Percentiles rank a stretch among this genome's conserved stretches.
Evolutionary conservation across 192 early-diverging fungal genomes (phyloP).

Genomic region (Coemansia sp.): DNA sequence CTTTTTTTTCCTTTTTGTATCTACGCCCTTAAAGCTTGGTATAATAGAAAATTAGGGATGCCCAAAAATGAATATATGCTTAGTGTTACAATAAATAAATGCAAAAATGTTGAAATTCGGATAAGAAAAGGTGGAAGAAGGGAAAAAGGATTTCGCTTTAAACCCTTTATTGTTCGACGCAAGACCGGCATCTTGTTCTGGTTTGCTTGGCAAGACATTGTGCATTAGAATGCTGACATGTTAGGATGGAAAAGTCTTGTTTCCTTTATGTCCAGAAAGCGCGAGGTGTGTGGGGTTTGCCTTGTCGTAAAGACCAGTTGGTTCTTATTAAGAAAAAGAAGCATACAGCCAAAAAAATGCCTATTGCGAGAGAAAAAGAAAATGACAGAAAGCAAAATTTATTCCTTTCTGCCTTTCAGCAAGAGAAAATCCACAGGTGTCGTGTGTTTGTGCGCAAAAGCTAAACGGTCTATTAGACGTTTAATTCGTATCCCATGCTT

Average conservation of each 20-base stretch:
- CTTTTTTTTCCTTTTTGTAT: too few relatives aligned
- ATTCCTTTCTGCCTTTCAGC: neutral
- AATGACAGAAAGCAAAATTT: neutral
- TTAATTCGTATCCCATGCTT: neutral
- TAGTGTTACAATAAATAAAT: slow-evolving; percentile 1
- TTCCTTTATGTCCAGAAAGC: too few relatives aligned
- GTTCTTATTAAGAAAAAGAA: neutral
- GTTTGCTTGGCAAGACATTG: too few relatives aligned
- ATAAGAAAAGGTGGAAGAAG: neutral
- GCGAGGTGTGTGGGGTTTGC: too few relatives aligned
- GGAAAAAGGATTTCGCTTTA: neutral
- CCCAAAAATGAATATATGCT: too few relatives aligned
- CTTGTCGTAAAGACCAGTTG: too few relatives aligned
- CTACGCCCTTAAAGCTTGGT: too few relatives aligned
- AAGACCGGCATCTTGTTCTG: neutral
- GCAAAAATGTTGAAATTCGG: neutral
- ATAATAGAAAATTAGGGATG: too few relatives aligned
- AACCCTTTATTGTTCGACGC: neutral
- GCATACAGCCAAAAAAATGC: neutral
- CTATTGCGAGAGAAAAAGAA: neutral
- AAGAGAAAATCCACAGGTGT: neutral
- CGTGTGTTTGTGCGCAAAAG: neutral
- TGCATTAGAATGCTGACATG: too few relatives aligned
- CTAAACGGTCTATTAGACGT: neutral
- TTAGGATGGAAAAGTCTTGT: too few relatives aligned